Conservation (phyloP, 768 basidiomycete species). For the Pisolithus tinctorius region DNA sequence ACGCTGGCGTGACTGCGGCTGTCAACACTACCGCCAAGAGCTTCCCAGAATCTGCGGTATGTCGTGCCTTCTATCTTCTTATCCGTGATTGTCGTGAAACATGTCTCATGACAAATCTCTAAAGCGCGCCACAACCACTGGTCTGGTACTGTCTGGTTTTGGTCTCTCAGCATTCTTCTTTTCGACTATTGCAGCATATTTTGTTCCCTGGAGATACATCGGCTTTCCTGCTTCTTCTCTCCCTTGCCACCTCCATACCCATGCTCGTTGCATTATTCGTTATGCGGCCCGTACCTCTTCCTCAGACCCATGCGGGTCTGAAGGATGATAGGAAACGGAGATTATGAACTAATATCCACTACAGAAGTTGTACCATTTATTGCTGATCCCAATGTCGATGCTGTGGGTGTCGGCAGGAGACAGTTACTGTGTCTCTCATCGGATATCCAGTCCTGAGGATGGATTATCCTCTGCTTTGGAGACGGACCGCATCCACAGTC, state of each 20-base stretch:
- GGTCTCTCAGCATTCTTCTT: conserved; percentile 86
- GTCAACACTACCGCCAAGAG: conserved; percentile 34
- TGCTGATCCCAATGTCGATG: background rate
- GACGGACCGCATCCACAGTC: background rate
- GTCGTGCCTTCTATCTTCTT: conserved; percentile 16
- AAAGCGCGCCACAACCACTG: conserved; percentile 65
- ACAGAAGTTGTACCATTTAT: background rate
- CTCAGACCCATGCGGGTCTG: conserved; percentile 24
- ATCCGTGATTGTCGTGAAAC: background rate
- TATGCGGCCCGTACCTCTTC: conserved; percentile 56
- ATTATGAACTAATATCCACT: background rate
- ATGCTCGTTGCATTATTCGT: conserved; percentile 69
- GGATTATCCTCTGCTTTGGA: background rate
- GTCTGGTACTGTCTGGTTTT: conserved; percentile 73
- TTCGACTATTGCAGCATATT: conserved; percentile 60
- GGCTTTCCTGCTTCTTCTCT: conserved; percentile 63
- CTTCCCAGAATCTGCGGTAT: conserved; percentile 61
- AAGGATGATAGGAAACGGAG: background rate
- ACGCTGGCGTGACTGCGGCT: conserved; percentile 54
- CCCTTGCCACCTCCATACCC: conserved; percentile 66
- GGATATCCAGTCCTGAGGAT: background rate
- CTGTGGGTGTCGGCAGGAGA: background rate
- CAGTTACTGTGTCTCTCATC: background rate
- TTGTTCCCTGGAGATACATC: conserved; percentile 70
- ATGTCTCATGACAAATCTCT: background rate